Percentiles rank a stretch among this genome's conserved stretches.
These are phyloP conservation scores for Pythium monospermum DNA, from an alignment of 352 stramenopile genomes.

Conservation along the genomic window DNA sequence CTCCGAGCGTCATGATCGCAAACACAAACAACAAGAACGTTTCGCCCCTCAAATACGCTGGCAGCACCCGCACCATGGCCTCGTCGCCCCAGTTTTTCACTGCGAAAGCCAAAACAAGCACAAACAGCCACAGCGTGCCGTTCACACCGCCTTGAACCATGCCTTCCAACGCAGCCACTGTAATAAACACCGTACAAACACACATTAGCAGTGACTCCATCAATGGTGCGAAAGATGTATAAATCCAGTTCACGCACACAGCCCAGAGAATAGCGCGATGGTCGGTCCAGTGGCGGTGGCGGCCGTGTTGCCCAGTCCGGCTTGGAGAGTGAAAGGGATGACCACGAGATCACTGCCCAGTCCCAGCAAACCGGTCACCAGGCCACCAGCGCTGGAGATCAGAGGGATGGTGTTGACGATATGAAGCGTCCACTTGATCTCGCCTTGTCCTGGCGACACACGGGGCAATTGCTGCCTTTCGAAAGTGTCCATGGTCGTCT, in stretches of 20 bases:
- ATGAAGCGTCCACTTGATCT: slow-evolving; percentile 21
- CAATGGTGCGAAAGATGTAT: background rate
- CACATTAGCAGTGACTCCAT: background rate
- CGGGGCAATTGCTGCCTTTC: slow-evolving; percentile 20
- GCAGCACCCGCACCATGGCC: slow-evolving; percentile 6
- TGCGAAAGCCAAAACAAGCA: slow-evolving; percentile 5
- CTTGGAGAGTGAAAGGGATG: slow-evolving; percentile 10
- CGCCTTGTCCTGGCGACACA: slow-evolving; percentile 4
- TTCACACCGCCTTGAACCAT: slow-evolving; percentile 8
- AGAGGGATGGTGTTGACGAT: slow-evolving; percentile 6
- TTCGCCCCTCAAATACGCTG: slow-evolving; percentile 7
- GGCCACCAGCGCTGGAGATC: slow-evolving; percentile 6
- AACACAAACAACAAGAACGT: slow-evolving; percentile 17
- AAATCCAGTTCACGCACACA: slow-evolving; percentile 9
- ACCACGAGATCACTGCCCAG: slow-evolving; percentile 19
- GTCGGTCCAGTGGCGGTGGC: slow-evolving; percentile 9
- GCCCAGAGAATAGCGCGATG: slow-evolving; percentile 13
- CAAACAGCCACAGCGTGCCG: slow-evolving; percentile 15
- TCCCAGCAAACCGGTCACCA: slow-evolving; percentile 4
- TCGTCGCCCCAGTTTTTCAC: slow-evolving; percentile 17
- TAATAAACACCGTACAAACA: background rate
- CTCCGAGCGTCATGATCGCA: slow-evolving; percentile 11
- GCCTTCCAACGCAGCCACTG: slow-evolving; percentile 16
- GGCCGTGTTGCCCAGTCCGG: slow-evolving; percentile 12
- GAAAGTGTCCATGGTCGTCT: slow-evolving; percentile 11